Conservation (phyloP, 2,329 filamentous ascomycete species). For the Paraphaeosphaeria sporulosa region DNA sequence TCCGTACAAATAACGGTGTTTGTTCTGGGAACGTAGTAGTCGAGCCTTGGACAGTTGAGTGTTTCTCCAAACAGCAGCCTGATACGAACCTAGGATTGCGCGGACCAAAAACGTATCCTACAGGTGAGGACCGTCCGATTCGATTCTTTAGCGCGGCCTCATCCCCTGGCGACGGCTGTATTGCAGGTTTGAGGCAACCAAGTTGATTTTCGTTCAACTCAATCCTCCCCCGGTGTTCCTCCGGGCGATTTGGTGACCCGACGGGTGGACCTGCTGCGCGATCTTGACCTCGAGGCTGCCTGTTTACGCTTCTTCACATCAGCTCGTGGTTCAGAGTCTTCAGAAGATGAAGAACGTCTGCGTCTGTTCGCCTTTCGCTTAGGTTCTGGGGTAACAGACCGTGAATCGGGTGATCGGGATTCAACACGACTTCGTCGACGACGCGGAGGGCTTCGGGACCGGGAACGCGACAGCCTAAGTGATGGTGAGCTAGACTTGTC, state of each 20-base stretch:
- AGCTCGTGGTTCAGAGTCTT: slow-evolving; percentile 56
- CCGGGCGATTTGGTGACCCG: slow-evolving; percentile 13
- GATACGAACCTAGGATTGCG: slow-evolving; percentile 5
- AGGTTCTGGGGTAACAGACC: slow-evolving; percentile 48
- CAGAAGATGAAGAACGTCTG: slow-evolving; percentile 55
- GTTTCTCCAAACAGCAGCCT: neutral
- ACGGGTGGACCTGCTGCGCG: slow-evolving; percentile 31
- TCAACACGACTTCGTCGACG: slow-evolving; percentile 49
- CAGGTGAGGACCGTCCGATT: neutral
- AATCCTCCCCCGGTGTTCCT: neutral
- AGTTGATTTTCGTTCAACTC: neutral
- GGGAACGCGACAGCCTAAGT: slow-evolving; percentile 53
- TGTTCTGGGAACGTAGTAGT: slow-evolving; percentile 5
- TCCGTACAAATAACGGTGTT: neutral
- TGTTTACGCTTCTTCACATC: slow-evolving; percentile 59
- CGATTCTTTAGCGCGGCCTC: neutral
- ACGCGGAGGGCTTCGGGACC: slow-evolving; percentile 41
- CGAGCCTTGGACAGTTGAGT: neutral
- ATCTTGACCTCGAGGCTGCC: slow-evolving; percentile 47
- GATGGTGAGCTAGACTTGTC: slow-evolving; percentile 63
- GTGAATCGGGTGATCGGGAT: slow-evolving; percentile 44
- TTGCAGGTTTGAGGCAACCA: neutral
- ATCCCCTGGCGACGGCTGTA: neutral
- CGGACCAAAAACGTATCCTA: neutral
- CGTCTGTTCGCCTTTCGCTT: slow-evolving; percentile 51